Conservation (phyloP, 208 protist species). For the Trypanosoma grayi region DNA sequence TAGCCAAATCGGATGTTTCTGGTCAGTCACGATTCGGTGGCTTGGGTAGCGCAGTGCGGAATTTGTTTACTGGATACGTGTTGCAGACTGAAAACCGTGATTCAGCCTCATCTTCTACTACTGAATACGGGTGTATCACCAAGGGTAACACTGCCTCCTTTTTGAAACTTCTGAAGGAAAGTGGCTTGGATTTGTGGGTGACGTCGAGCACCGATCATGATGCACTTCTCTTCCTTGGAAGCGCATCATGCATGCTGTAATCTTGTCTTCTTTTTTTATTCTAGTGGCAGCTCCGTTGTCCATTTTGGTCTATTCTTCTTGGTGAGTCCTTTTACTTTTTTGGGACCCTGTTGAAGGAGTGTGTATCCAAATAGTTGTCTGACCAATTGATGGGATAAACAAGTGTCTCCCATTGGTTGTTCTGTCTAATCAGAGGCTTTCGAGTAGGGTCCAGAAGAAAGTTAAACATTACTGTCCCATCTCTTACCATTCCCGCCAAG, state of each 20-base stretch:
- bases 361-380: too few species aligned
- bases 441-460: too few species aligned
- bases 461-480: too few species aligned
- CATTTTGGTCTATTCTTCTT: too few species aligned
- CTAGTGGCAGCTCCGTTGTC: conserved; percentile 20
- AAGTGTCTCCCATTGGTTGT: too few species aligned
- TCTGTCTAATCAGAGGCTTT: too few species aligned
- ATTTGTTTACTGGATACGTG: background rate
- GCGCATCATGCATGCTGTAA: conserved; percentile 11
- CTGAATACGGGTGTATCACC: background rate
- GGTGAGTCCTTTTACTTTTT: too few species aligned
- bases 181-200: conserved; percentile 3
- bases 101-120: background rate
- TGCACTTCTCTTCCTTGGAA: conserved; percentile 34
- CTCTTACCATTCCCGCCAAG: too few species aligned
- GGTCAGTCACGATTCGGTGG: background rate
- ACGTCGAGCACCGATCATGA: conserved; percentile 28
- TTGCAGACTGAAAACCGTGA: background rate
- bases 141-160: conserved; percentile 6
- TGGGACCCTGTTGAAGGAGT: too few species aligned
- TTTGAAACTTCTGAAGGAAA: background rate
- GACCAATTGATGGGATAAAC: too few species aligned
- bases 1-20: background rate
- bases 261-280: background rate
- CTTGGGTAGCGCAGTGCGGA: background rate